phyloP scores from a whole-genome alignment of 1,284 basidiomycete species.

The Tetrapyrgos nigripes region DNA sequence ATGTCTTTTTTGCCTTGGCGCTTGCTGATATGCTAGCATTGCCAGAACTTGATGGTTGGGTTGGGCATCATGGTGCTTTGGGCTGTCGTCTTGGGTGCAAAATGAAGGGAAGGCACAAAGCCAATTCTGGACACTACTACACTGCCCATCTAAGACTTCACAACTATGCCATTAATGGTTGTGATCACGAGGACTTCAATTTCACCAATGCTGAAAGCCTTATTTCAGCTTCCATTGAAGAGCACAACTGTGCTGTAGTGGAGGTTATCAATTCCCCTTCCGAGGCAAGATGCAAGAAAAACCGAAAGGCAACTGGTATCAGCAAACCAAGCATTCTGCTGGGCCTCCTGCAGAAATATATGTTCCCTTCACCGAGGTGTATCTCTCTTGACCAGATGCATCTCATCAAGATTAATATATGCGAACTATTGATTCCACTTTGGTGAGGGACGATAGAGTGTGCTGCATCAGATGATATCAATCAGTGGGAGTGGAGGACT shows the following conservation, averaged over 20 bases:
- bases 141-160: constrained; percentile 32
- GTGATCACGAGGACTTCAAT: constrained; percentile 28
- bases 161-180: constrained; percentile 28
- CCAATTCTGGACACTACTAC: constrained; percentile 35
- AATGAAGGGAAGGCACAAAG: constrained; percentile 39
- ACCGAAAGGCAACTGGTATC: constrained; percentile 29
- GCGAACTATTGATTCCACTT: constrained; percentile 35
- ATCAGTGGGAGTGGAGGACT: constrained; percentile 39
- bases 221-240: constrained; percentile 4
- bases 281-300: constrained; percentile 18
- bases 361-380: too few species aligned
- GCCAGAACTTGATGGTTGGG: constrained; percentile 35
- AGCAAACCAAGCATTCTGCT: constrained; percentile 32
- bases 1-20: too few species aligned
- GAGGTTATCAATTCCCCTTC: constrained; percentile 16
- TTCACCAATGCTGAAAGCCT: background rate
- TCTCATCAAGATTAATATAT: too few species aligned
- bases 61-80: constrained; percentile 39
- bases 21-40: too few species aligned
- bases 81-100: constrained; percentile 41
- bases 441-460: constrained; percentile 36
- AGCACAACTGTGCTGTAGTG: constrained; percentile 17
- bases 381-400: too few species aligned
- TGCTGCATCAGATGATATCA: constrained; percentile 20
- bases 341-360: too few species aligned